Evolutionary conservation across 345 rosid species (phyloP), one percentile per base, ranked within the genome.

Genomic region (Rhodamnia argentea): DNA sequence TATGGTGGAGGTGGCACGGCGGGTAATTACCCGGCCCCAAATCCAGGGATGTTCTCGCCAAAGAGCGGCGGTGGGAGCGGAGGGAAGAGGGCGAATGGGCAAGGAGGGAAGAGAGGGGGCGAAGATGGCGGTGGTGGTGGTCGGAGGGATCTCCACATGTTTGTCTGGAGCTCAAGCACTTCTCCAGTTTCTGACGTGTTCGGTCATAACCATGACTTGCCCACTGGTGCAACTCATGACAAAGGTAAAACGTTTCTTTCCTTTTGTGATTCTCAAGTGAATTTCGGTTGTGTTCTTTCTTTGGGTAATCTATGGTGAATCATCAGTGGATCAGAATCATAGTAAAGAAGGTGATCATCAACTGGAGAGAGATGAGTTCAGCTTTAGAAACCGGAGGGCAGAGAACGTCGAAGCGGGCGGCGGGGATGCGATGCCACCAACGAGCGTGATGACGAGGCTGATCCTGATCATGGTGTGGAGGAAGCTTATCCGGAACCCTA

Each of bases 91-190:
- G 62, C 76, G 27, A 74, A 47, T 42, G 87, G 82, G n/a, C 13
- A 50, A 58, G 84, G 60, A n/a, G 84, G 87, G 37, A 86, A 82
- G 51, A 83, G 83, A 59, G 92, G 89, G 37, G 90, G 52, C 44
- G 94, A 94, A 81, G 51, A 83, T 83, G 57, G 91, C 52, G 52
- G 89, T 29, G 91, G 60, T 37, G 94, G 94, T 84, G 92, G 89
- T 18, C 95, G 92, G 82, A 96, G 90, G 91, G 99, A 96, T 89
- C 94, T 97, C 57, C 99, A 97, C 91, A 97, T 97, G 99, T 97
- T 97, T 75, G 99, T 97, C 2, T 97, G 99, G 99, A 96, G 99
- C 91, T 95, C 99, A 0, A 95, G 98, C 60, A 87, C 98, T 78
- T 97, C 99, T 2, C 99, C 99, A 23, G 97, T 95, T 22, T 97